Evolutionary conservation across 441 rosid species (phyloP).

Genomic region (Rhodomyrtus psidioides): DNA sequence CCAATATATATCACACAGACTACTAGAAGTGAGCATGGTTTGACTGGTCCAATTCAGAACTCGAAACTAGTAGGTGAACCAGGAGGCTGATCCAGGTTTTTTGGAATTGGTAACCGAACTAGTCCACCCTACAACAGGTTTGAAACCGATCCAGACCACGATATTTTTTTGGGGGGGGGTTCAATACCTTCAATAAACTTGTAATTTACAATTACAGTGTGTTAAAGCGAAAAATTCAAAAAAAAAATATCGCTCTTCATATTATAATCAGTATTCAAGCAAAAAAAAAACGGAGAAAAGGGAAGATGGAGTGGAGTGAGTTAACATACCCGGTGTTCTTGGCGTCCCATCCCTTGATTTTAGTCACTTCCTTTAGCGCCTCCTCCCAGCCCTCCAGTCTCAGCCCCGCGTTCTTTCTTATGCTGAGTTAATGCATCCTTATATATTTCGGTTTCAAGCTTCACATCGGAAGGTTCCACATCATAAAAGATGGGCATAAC

Average conservation of each 20-base stretch:
- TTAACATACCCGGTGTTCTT: neutral
- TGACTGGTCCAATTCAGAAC: neutral
- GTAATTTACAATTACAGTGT: neutral
- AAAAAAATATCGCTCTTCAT: neutral
- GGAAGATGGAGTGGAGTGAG: neutral
- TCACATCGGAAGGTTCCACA: no score
- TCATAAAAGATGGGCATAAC: no score
- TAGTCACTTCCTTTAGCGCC: neutral
- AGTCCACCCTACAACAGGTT: neutral
- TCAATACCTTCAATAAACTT: neutral
- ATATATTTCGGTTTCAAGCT: no score
- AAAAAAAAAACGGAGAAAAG: neutral
- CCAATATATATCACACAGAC: neutral
- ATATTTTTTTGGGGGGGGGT: neutral
- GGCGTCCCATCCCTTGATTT: neutral
- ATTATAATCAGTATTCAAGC: neutral
- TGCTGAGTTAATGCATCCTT: no score
- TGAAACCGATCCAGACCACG: neutral
- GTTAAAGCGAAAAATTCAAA: no score
- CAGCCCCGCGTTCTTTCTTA: neutral
- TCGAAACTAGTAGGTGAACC: neutral
- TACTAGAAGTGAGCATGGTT: neutral
- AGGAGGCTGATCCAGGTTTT: neutral
- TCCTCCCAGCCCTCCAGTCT: neutral
- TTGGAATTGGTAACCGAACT: neutral